Conservation (phyloP, 768 basidiomycete genomes). For the Asterophora parasitica region DNA sequence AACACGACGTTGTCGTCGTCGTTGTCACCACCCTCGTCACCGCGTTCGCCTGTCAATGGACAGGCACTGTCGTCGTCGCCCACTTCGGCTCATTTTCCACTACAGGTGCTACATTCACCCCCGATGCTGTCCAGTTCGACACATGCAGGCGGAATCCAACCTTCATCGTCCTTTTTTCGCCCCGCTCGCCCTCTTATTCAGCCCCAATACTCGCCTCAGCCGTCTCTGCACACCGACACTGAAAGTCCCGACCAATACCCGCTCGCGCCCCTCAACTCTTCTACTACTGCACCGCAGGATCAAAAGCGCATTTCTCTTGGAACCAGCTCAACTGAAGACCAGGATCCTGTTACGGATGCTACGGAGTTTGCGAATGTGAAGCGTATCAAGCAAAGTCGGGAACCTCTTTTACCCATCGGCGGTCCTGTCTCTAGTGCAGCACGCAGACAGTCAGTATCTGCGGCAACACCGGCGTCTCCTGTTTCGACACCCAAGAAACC, state of each 20-base stretch:
- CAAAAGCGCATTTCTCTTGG: conserved; percentile 12
- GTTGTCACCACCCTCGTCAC: not conserved
- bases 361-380: conserved; percentile 28
- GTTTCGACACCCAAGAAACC: conserved; percentile 19
- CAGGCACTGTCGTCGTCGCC: conserved; percentile 6
- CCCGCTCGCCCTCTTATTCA: conserved; percentile 57
- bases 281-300: conserved; percentile 2
- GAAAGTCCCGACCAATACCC: conserved; percentile 12
- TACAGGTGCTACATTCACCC: conserved; percentile 11
- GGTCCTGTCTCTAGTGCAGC: conserved; percentile 24
- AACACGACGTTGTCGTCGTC: not conserved
- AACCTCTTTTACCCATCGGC: conserved; percentile 60
- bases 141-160: conserved; percentile 71
- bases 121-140: conserved; percentile 36
- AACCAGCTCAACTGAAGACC: conserved; percentile 10
- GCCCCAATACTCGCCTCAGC: conserved; percentile 36
- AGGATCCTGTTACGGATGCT: conserved; percentile 4
- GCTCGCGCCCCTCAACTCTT: conserved; percentile 6
- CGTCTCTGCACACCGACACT: conserved; percentile 24
- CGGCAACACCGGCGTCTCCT: conserved; percentile 7
- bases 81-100: conserved; percentile 11
- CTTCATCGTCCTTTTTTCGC: conserved; percentile 75
- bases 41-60: conserved; percentile 4
- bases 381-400: conserved; percentile 60
- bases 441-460: conserved; percentile 21